Conservation (phyloP, 2,329 filamentous ascomycete species). For the Xylariales sp. region DNA sequence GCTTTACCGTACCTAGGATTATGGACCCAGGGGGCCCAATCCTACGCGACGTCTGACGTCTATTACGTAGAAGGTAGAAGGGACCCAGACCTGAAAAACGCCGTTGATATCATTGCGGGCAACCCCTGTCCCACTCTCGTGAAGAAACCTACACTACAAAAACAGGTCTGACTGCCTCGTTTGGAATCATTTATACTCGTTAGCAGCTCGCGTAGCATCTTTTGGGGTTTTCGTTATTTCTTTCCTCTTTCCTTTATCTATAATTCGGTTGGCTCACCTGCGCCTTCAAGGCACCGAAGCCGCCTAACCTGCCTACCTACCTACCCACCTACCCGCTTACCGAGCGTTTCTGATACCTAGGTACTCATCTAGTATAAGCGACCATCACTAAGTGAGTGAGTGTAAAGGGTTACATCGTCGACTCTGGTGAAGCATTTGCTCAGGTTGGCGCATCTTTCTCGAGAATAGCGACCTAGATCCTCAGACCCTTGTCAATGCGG, state of each 20-base stretch:
- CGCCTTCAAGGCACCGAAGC: neutral
- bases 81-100: conserved; percentile 12
- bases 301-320: neutral
- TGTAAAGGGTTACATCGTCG: conserved; percentile 5
- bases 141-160: conserved; percentile 9
- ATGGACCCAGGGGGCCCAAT: neutral
- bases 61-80: conserved; percentile 28
- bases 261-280: neutral
- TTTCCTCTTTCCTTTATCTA: neutral
- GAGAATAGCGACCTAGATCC: neutral
- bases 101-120: conserved; percentile 36
- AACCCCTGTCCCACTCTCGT: conserved; percentile 4
- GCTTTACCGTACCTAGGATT: neutral
- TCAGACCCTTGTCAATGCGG: conserved; percentile 21
- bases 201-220: neutral
- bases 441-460: conserved; percentile 1
- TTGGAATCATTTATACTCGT: neutral
- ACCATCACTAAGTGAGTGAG: neutral
- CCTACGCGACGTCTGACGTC: conserved; percentile 15
- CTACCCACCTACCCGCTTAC: neutral
- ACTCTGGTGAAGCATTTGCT: conserved; percentile 18
- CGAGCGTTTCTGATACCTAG: neutral
- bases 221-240: no score
- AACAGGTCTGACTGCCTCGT: neutral
- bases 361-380: neutral